phyloP scores from a whole-genome alignment of 1,139 yeast genomes.

The Saccharomyces hybrid region DNA sequence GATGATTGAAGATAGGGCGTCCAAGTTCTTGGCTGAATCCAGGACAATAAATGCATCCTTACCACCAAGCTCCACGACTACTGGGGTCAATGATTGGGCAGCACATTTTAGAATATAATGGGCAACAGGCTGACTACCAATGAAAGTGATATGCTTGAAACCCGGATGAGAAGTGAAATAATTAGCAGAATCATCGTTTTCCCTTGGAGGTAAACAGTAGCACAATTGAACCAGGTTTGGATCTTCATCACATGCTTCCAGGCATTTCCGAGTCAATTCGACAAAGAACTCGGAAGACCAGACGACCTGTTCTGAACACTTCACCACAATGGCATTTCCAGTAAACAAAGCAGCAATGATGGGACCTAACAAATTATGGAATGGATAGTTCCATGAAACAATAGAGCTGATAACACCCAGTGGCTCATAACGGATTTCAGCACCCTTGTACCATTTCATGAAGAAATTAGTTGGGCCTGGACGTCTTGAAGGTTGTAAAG shows the following conservation, averaged over 20 bases:
- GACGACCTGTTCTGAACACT: slow-evolving; percentile 90
- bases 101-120: slow-evolving; percentile 80
- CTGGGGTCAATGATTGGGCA: slow-evolving; percentile 75
- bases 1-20: slow-evolving; percentile 66
- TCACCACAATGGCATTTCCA: slow-evolving; percentile 84
- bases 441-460: slow-evolving; percentile 70
- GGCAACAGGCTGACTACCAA: slow-evolving; percentile 92
- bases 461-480: slow-evolving; percentile 82
- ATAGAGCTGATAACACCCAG: slow-evolving; percentile 82
- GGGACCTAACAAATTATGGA: slow-evolving; percentile 89
- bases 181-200: slow-evolving; percentile 76
- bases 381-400: slow-evolving; percentile 95
- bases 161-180: slow-evolving; percentile 77
- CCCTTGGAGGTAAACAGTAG: slow-evolving; percentile 43
- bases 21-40: slow-evolving; percentile 55
- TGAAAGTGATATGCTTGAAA: slow-evolving; percentile 80
- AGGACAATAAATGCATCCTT: slow-evolving; percentile 84
- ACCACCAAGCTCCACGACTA: slow-evolving; percentile 92
- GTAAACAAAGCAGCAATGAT: slow-evolving; percentile 78
- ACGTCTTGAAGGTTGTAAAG: slow-evolving; percentile 63
- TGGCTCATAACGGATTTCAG: slow-evolving; percentile 90
- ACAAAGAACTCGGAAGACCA: slow-evolving; percentile 87
- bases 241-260: slow-evolving; percentile 64
- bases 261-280: slow-evolving; percentile 58
- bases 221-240: slow-evolving; percentile 80